Conservation (phyloP, 805 yeast species). For the Candida saitoana region DNA sequence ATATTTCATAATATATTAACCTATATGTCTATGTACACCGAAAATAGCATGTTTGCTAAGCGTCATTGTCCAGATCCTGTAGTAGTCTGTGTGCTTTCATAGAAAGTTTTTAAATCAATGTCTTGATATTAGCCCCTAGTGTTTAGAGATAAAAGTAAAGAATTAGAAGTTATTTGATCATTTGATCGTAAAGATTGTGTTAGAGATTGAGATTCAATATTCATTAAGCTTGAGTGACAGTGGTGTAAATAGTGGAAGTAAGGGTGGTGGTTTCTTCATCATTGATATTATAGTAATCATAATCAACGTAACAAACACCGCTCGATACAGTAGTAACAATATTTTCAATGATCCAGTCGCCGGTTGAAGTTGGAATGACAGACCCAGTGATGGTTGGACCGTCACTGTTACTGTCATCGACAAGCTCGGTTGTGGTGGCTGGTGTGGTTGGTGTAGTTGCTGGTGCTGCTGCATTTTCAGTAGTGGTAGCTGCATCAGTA, state of each 20-base stretch:
- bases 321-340: slow-evolving; percentile 26
- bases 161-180: no score
- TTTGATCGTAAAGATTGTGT: not conserved
- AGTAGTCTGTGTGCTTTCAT: not conserved
- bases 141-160: not conserved
- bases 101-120: no score
- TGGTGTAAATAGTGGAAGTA: slow-evolving; percentile 31
- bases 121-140: not conserved
- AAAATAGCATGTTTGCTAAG: not conserved
- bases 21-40: slow-evolving; percentile 1
- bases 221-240: slow-evolving; percentile 23
- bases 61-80: not conserved
- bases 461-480: slow-evolving; percentile 7
- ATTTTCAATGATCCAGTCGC: slow-evolving; percentile 32
- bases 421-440: slow-evolving; percentile 6
- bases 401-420: slow-evolving; percentile 11
- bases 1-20: not conserved
- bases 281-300: slow-evolving; percentile 32
- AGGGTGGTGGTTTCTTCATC: slow-evolving; percentile 35
- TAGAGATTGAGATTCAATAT: not conserved
- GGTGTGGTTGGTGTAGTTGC: slow-evolving; percentile 10
- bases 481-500: slow-evolving; percentile 7
- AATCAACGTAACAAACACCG: slow-evolving; percentile 33
- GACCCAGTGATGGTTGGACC: slow-evolving; percentile 28
- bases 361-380: slow-evolving; percentile 22